A percentile compares a stretch with the other conserved stretches of the same genome.
phyloP scores from a whole-genome alignment of 306 rosid genomes.

The Rosa multiflora region DNA sequence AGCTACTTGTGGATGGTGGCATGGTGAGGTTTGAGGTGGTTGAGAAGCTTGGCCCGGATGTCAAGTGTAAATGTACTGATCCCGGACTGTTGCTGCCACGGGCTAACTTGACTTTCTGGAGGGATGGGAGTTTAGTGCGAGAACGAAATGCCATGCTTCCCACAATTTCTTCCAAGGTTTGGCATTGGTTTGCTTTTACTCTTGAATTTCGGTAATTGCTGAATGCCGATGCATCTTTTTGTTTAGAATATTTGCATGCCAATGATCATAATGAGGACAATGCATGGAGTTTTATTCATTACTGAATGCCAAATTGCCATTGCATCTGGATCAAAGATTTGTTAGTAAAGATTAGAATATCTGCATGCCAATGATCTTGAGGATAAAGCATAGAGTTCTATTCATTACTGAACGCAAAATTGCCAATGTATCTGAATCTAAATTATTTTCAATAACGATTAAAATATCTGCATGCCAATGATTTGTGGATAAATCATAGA shows the following conservation, averaged over 20 bases:
- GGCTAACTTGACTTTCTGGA: conserved; percentile 98
- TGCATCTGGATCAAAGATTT: neutral
- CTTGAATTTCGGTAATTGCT: too few species aligned
- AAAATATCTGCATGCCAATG: too few species aligned
- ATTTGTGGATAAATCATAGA: too few species aligned
- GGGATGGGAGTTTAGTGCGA: conserved; percentile 88
- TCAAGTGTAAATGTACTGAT: conserved; percentile 91
- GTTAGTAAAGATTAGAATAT: too few species aligned
- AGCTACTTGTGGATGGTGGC: conserved; percentile 95
- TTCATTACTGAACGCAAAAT: too few species aligned
- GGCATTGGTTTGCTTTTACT: conserved; percentile 1
- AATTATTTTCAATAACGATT: too few species aligned
- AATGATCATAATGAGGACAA: neutral
- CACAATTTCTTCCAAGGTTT: conserved; percentile 92
- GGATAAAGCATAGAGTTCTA: too few species aligned
- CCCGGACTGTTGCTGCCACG: conserved; percentile 95
- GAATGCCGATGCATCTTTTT: too few species aligned
- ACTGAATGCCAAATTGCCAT: neutral
- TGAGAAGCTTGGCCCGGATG: conserved; percentile 96
- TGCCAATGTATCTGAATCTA: too few species aligned
- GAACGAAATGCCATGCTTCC: conserved; percentile 99
- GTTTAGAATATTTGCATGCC: neutral
- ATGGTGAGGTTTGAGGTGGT: conserved; percentile 99
- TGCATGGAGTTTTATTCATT: neutral
- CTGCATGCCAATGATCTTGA: too few species aligned